Evolutionary conservation across 148 eudicot genomes (phyloP).

Genomic region (Rhododendron ovatum): DNA sequence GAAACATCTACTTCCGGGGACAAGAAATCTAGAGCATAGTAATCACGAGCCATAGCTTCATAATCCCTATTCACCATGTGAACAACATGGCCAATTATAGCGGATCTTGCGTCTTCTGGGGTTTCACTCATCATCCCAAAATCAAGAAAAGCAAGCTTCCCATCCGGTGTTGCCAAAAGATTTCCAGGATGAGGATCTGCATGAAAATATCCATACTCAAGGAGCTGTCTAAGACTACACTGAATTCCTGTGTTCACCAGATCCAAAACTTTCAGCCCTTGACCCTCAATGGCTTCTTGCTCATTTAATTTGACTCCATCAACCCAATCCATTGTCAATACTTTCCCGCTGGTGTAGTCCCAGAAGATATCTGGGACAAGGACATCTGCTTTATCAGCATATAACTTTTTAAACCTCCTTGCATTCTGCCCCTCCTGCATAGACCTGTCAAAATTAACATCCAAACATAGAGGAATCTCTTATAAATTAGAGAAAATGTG

Average conservation of each 20-base stretch:
- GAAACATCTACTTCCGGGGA: slow-evolving; percentile 90
- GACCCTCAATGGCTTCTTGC: slow-evolving; percentile 85
- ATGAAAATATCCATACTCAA: slow-evolving; percentile 96
- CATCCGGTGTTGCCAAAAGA: slow-evolving; percentile 96
- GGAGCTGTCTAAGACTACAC: slow-evolving; percentile 96
- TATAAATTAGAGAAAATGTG: neutral
- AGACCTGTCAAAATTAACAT: slow-evolving; percentile 81
- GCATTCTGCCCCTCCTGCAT: slow-evolving; percentile 99
- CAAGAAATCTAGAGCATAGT: slow-evolving; percentile 84
- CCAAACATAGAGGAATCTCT: slow-evolving; percentile 42
- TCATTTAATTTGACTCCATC: slow-evolving; percentile 89
- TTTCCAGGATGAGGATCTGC: slow-evolving; percentile 99
- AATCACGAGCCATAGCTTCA: slow-evolving; percentile 99
- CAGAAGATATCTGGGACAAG: slow-evolving; percentile 97
- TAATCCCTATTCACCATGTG: slow-evolving; percentile 99
- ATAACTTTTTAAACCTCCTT: slow-evolving; percentile 92
- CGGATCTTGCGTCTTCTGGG: slow-evolving; percentile 94
- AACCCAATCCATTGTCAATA: slow-evolving; percentile 98
- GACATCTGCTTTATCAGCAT: slow-evolving; percentile 95
- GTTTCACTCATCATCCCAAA: slow-evolving; percentile 99
- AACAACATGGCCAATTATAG: slow-evolving; percentile 98
- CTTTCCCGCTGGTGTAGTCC: slow-evolving; percentile 95
- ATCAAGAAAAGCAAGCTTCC: slow-evolving; percentile 97
- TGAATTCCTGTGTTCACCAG: slow-evolving; percentile 92
- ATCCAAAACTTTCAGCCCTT: slow-evolving; percentile 90